A percentile compares a stretch with the other conserved stretches of the same genome.
phyloP scores from a whole-genome alignment of 495 filamentous ascomycete genomes.

The Cladorrhinum samala region DNA sequence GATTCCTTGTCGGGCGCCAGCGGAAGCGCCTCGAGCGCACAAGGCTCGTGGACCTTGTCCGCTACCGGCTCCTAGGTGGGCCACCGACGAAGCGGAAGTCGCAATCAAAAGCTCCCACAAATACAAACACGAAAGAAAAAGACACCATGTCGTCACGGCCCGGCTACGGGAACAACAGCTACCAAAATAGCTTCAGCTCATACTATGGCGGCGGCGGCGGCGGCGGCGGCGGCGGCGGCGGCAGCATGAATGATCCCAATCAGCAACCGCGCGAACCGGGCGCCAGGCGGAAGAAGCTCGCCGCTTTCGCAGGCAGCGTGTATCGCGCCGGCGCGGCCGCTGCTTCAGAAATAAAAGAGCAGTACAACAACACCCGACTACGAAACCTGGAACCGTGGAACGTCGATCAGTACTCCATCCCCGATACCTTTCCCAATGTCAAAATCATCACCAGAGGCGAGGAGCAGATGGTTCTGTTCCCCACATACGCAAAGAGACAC shows the following conservation, averaged over 20 bases:
- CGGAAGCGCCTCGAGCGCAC: constrained; percentile 42
- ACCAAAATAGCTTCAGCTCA: constrained; percentile 9
- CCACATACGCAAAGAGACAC: constrained; percentile 76
- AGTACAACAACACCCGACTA: constrained; percentile 70
- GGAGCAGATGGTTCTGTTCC: constrained; percentile 92
- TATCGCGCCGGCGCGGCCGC: constrained; percentile 71
- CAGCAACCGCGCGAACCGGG: constrained; percentile 52
- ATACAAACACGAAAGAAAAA: neutral
- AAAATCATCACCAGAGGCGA: constrained; percentile 69
- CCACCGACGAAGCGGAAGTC: constrained; percentile 12
- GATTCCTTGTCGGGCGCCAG: constrained; percentile 61
- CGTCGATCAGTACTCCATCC: constrained; percentile 52
- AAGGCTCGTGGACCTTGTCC: constrained; percentile 47
- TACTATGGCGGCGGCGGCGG: constrained; percentile 26
- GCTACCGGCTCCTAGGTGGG: constrained; percentile 42
- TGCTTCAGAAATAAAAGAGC: constrained; percentile 84
- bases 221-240: constrained; percentile 9
- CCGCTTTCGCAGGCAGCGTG: constrained; percentile 43
- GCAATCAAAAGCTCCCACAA: neutral
- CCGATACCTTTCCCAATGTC: constrained; percentile 74
- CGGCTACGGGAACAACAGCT: neutral
- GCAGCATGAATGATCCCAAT: no score
- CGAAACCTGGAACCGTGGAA: constrained; percentile 45
- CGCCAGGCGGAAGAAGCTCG: constrained; percentile 68
- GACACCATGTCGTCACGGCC: neutral